Evolutionary conservation across 331 rosid species (phyloP).

Genomic region (Rosa hybrid): DNA sequence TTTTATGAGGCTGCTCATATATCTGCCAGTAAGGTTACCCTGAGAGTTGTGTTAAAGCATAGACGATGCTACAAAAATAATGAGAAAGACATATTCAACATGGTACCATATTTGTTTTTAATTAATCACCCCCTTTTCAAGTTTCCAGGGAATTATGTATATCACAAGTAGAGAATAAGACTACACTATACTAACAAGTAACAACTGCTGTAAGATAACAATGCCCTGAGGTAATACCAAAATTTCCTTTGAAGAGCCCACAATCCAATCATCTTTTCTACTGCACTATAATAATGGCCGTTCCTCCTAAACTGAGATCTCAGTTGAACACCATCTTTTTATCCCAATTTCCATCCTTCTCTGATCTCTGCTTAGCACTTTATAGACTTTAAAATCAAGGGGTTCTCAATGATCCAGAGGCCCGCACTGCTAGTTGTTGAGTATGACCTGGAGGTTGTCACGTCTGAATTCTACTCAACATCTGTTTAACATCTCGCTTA

Average conservation of each 20-base stretch:
- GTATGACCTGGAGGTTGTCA: conserved; percentile 19
- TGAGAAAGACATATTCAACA: background rate
- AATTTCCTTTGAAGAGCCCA: background rate
- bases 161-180: background rate
- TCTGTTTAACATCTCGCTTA: conserved; percentile 14
- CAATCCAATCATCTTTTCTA: background rate
- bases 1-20: background rate
- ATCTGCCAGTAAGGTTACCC: background rate
- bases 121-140: background rate
- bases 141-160: conserved; percentile 4
- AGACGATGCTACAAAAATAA: background rate
- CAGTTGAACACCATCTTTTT: background rate
- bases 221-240: background rate
- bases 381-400: background rate
- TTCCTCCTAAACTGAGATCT: conserved; percentile 1
- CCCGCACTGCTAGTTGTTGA: conserved; percentile 8
- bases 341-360: background rate
- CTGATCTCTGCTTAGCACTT: background rate
- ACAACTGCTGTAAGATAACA: background rate
- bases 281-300: background rate
- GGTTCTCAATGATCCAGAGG: conserved; percentile 11
- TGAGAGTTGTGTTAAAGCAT: conserved; percentile 5
- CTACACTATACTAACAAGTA: conserved; percentile 5
- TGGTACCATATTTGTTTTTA: background rate
- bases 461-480: conserved; percentile 12